Evolutionary conservation across 2,329 filamentous ascomycete genomes (phyloP).

Genomic region (Penicillium sp.): DNA sequence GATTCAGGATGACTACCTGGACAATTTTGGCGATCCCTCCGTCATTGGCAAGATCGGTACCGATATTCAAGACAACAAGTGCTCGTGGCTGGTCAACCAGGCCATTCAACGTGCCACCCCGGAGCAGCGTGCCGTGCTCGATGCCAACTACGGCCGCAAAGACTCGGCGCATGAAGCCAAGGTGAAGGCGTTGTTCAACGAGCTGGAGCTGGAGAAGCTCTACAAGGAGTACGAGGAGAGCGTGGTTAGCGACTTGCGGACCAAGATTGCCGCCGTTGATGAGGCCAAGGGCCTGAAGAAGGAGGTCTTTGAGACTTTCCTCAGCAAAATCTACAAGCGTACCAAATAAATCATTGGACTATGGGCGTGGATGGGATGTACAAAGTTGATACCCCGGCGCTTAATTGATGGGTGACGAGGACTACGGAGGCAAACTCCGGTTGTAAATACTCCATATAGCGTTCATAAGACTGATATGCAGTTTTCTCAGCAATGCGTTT

Average conservation of each 20-base stretch:
- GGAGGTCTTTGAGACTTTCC: conserved; percentile 79
- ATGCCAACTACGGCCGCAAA: conserved; percentile 92
- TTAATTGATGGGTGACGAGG: conserved; percentile 7
- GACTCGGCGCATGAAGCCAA: conserved; percentile 73
- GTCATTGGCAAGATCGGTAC: conserved; percentile 98
- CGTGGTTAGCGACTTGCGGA: conserved; percentile 68
- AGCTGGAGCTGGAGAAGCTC: conserved; percentile 73
- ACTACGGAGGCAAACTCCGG: background rate
- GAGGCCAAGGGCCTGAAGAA: conserved; percentile 86
- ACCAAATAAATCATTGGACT: conserved; percentile 62
- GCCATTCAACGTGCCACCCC: conserved; percentile 72
- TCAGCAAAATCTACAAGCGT: conserved; percentile 96
- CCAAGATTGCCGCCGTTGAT: conserved; percentile 71
- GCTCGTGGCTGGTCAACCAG: conserved; percentile 96
- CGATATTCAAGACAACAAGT: conserved; percentile 99
- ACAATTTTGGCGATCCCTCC: conserved; percentile 90
- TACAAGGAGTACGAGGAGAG: conserved; percentile 90
- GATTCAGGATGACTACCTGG: conserved; percentile 96
- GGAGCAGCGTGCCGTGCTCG: conserved; percentile 80
- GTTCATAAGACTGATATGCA: too few relatives aligned
- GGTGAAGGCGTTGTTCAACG: conserved; percentile 83
- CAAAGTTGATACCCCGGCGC: conserved; percentile 12
- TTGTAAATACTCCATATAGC: too few relatives aligned
- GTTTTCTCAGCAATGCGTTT: background rate
- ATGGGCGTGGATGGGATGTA: background rate